Conservation (phyloP, 495 filamentous ascomycete species). For the Copromyces sp. region DNA sequence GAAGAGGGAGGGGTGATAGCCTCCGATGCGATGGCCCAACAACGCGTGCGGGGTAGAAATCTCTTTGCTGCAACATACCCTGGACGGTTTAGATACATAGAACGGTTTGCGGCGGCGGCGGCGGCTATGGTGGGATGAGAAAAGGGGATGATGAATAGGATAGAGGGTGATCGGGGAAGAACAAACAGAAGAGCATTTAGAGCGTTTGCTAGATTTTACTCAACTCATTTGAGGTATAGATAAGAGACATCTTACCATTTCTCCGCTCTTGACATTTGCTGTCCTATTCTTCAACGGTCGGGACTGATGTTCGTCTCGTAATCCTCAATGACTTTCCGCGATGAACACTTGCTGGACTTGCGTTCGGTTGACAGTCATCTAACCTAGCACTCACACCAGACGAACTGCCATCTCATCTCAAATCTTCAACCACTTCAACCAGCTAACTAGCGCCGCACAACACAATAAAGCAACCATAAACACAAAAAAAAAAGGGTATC, state of each 20-base stretch:
- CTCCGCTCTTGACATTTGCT: background rate
- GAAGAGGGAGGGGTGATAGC: background rate
- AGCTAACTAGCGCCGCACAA: background rate
- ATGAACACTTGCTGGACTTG: background rate
- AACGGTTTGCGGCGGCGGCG: background rate
- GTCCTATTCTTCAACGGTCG: background rate
- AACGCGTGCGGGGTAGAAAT: background rate
- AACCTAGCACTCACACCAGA: background rate
- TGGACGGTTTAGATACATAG: background rate
- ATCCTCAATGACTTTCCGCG: background rate
- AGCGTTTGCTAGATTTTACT: background rate
- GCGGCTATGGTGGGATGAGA: background rate
- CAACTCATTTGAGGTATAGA: background rate
- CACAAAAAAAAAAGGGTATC: background rate
- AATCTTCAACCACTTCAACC: background rate
- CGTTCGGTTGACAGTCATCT: background rate
- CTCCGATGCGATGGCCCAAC: background rate
- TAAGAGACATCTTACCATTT: background rate
- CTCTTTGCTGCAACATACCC: background rate
- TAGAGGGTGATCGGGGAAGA: background rate
- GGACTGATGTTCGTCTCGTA: background rate
- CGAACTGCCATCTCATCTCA: background rate
- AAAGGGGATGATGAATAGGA: background rate
- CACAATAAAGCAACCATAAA: background rate
- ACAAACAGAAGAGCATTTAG: background rate